These are phyloP conservation scores for Dictyostelium brefeldianum DNA, from an alignment of 78 protist genomes.

Conservation along the genomic window DNA sequence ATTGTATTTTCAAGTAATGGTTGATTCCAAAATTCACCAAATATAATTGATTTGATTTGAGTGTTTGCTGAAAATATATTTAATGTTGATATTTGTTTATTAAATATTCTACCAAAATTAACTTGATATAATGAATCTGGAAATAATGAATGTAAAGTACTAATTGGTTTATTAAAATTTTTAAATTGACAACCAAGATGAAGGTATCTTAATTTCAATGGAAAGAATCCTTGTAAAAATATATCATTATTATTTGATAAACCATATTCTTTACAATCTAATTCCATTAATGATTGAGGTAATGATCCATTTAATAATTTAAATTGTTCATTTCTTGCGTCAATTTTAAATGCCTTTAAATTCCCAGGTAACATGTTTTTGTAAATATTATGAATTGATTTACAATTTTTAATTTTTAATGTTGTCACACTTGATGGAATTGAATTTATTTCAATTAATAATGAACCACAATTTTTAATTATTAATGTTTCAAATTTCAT, in stretches of 20 bases:
- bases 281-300: background rate
- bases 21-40: slow-evolving; percentile 15
- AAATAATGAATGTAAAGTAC: too few relatives aligned
- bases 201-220: background rate
- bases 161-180: too few relatives aligned
- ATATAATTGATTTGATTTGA: background rate
- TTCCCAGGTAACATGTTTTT: background rate
- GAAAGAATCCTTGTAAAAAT: background rate
- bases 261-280: background rate
- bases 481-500: too few relatives aligned
- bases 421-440: background rate
- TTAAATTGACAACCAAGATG: too few relatives aligned
- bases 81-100: too few relatives aligned
- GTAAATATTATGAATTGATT: background rate
- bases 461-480: too few relatives aligned
- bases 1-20: background rate
- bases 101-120: too few relatives aligned
- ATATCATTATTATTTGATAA: background rate
- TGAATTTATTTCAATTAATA: background rate
- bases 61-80: too few relatives aligned
- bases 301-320: background rate
- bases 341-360: background rate
- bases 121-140: too few relatives aligned
- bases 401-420: background rate
- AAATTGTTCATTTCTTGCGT: background rate